phyloP scores from a whole-genome alignment of 2,329 filamentous ascomycete genomes.

The Ustulina deusta region DNA sequence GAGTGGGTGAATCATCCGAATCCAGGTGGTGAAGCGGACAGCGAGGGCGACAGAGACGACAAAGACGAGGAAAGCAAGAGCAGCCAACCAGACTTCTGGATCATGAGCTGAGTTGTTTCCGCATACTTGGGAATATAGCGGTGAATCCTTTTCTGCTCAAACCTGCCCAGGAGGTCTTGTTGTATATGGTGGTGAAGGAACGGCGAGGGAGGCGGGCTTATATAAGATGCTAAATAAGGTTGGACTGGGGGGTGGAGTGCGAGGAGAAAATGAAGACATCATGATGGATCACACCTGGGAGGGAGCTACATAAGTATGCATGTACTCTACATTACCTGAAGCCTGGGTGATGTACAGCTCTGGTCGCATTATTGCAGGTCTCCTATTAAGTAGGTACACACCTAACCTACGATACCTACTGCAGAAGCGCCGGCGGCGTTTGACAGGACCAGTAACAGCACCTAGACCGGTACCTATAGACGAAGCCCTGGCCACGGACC shows the following conservation, averaged over 20 bases:
- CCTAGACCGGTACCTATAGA: slow-evolving; percentile 1
- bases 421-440: not conserved
- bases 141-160: slow-evolving; percentile 15
- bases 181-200: slow-evolving; percentile 6
- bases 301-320: slow-evolving; percentile 1
- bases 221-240: slow-evolving; percentile 20
- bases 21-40: not conserved
- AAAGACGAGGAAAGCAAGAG: not conserved
- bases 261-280: slow-evolving; percentile 21
- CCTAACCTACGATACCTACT: not conserved
- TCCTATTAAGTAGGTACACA: slow-evolving; percentile 13
- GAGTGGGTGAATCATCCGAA: not conserved
- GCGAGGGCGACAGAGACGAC: not conserved
- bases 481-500: slow-evolving; percentile 23
- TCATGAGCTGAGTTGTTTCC: not conserved
- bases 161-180: not conserved
- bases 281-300: slow-evolving; percentile 21
- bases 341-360: not conserved
- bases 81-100: not conserved
- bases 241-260: slow-evolving; percentile 11
- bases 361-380: slow-evolving; percentile 12
- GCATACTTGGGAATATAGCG: slow-evolving; percentile 4
- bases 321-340: not conserved
- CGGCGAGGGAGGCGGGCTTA: slow-evolving; percentile 7
- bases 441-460: not conserved